Evolutionary conservation across 2,329 filamentous ascomycete species (phyloP), one percentile per base, ranked within the genome.

Genomic region (Rhytidhysteron rufulum): DNA sequence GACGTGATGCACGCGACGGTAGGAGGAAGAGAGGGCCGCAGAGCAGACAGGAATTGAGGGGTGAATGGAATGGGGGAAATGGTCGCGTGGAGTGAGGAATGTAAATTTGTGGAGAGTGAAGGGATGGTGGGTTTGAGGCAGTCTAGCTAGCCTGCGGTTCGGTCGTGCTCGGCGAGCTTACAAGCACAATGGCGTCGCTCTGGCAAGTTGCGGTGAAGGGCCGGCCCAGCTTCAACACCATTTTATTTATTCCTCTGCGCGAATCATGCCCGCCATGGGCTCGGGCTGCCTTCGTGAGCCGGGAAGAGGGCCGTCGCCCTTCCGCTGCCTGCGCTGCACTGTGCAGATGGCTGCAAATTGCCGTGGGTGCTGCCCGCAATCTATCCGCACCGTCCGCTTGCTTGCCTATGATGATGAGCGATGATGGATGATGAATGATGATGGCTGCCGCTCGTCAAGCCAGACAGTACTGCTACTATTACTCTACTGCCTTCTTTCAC

Each of bases 41-140:
- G 8, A 13, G 13, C 10, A 20, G 19, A 10, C 5, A 8, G 19
- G 18, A 21, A 24, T 21, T 35, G 33, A 13, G 13, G 6, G 33
- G 7, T 9, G 9, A 20, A 24, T 18, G 17, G 33, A 22, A 35
- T 13, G 24, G 33, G 41, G 40, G 40, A 33, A 32, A 32, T 30
- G 38, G 21, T 27, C 36, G 34, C 30, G 40, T 10, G 13, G 21
- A 30, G 44, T 13, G 36, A n/a, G 31, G 31, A 27, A 27, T 27
- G 7, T 27, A 13, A 13, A 13, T 7, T 27, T 27, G 24, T 27
- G 24, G 24, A 37, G 37, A 31, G 31, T 20, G 37, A 17, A 24
- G 15, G 29, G 24, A 8, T 27, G 24, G 24, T 27, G n/a, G 24
- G 7, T 27, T 27, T 27, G 24, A 8, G 7, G 24, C 8, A 8